Evolutionary conservation across 2,329 filamentous ascomycete genomes (phyloP).

Genomic region (Aspergillus brasiliensis): DNA sequence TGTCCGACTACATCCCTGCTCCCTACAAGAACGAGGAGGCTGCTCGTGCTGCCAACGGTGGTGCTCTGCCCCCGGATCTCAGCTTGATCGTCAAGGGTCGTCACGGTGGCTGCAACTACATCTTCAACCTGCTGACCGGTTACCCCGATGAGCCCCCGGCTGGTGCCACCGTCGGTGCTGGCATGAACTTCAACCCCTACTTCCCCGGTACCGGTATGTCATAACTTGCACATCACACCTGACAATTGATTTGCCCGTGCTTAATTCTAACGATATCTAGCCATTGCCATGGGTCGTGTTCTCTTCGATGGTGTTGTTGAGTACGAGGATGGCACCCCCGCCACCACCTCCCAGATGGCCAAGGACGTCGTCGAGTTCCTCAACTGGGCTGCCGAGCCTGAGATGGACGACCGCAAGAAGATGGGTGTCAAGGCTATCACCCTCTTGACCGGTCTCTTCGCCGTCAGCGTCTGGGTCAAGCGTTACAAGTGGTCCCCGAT

Average conservation of each 20-base stretch:
- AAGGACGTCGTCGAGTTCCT: conserved; percentile 99
- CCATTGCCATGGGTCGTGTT: conserved; percentile 97
- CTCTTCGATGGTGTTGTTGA: conserved; percentile 97
- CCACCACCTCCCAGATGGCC: conserved; percentile 97
- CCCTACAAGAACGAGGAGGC: conserved; percentile 99
- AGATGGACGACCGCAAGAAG: conserved; percentile 99
- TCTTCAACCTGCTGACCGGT: conserved; percentile 94
- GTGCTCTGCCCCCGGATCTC: conserved; percentile 95
- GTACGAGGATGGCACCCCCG: conserved; percentile 94
- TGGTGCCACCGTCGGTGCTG: conserved; percentile 78
- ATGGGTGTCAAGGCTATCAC: conserved; percentile 98
- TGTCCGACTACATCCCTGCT: conserved; percentile 91
- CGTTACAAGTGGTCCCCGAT: conserved; percentile 98
- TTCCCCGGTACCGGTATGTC: conserved; percentile 87
- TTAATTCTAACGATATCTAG: conserved; percentile 29
- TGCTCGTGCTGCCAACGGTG: conserved; percentile 95
- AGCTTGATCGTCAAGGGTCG: conserved; percentile 96
- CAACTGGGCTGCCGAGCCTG: conserved; percentile 98
- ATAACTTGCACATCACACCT: neutral
- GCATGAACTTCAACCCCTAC: conserved; percentile 99
- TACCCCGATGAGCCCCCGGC: conserved; percentile 96
- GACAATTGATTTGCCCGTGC: neutral
- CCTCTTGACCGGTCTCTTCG: conserved; percentile 75
- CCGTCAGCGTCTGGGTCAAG: conserved; percentile 95
- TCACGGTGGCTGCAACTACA: conserved; percentile 97